Evolutionary conservation across 1,284 basidiomycete genomes (phyloP), one percentile per base, ranked within the genome.

Genomic region (Trametes polyzona): DNA sequence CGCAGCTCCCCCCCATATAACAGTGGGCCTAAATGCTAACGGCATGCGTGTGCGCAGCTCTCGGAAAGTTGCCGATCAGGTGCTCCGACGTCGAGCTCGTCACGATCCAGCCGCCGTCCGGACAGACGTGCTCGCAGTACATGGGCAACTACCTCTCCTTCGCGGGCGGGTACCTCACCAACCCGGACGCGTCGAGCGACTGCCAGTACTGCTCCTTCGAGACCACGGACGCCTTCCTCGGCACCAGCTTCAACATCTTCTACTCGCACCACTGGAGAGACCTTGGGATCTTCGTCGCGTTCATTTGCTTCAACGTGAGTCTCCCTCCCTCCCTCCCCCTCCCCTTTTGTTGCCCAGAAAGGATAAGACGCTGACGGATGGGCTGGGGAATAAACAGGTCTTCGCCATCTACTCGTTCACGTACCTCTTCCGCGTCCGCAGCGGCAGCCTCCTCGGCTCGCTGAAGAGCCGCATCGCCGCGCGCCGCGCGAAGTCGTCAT

Each of bases 141-240:
- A 78, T 90, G 50, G 71, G 74, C n/a, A 64, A 74, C 2, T 93
- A 81, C 66, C 84, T 89, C 35, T 54, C 69, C 0, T 65, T 68
- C 17, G 73, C 76, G 23, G 87, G 84, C 3, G 92, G 90, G 0
- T 92, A 92, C 70, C 62, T 95, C 37, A 73, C 78, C 47, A 87
- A 93, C 72, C 79, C 83, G 1, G 65, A 76, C 42, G 83, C 82
- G 0, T 79, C 78, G 1, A 68, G 70, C 12, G 69, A 58, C 9
- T 91, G 88, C 73, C 68, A 76, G 33, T 89, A 84, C 72, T 90
- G 87, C 68, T 65, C 78, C 29, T 75, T 68, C 54, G 57, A 72
- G 5, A 76, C 77, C 3, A 86, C 85, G 12, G 82, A 90, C 69
- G 67, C 78, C 32, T 88, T 84, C 77, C 74, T 92, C 57, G 71